Evolutionary conservation across 169 alveolate genomes (phyloP).

Genomic region (Eimeria acervulina): DNA sequence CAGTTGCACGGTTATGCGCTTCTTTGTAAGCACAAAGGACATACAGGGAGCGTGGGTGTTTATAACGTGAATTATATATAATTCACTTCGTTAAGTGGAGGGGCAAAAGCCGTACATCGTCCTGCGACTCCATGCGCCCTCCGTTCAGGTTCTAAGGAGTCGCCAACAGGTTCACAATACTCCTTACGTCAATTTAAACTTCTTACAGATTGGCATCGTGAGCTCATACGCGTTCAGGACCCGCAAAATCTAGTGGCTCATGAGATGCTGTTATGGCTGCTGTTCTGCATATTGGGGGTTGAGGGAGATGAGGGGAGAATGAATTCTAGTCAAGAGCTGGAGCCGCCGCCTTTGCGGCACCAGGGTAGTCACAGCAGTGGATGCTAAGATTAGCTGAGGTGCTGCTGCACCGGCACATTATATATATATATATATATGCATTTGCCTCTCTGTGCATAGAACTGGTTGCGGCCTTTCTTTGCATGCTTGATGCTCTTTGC

Average conservation of each 20-base stretch:
- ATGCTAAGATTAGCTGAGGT: neutral
- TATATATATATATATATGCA: too few relatives aligned
- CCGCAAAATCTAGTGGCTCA: neutral
- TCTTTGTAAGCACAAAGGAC: neutral
- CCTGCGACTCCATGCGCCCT: neutral
- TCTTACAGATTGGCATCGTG: constrained; percentile 64
- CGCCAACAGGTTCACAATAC: constrained; percentile 78
- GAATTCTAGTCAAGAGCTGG: neutral
- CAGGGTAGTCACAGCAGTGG: too few relatives aligned
- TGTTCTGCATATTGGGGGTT: neutral
- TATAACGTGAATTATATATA: neutral
- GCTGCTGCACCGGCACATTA: too few relatives aligned
- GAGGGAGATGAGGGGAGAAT: neutral
- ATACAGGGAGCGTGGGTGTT: neutral
- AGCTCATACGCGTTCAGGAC: neutral
- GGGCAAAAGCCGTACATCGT: neutral
- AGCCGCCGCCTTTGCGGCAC: neutral
- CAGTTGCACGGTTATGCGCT: neutral
- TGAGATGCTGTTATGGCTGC: constrained; percentile 5
- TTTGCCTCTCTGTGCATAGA: too few relatives aligned
- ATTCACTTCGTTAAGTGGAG: neutral
- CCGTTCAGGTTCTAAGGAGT: constrained; percentile 69
- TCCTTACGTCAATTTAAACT: constrained; percentile 66
- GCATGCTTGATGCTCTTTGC: neutral
- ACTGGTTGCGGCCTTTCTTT: too few relatives aligned